These are phyloP conservation scores for Wickerhamiella alocasiicola DNA, from an alignment of 805 yeast genomes.

Conservation along the genomic window DNA sequence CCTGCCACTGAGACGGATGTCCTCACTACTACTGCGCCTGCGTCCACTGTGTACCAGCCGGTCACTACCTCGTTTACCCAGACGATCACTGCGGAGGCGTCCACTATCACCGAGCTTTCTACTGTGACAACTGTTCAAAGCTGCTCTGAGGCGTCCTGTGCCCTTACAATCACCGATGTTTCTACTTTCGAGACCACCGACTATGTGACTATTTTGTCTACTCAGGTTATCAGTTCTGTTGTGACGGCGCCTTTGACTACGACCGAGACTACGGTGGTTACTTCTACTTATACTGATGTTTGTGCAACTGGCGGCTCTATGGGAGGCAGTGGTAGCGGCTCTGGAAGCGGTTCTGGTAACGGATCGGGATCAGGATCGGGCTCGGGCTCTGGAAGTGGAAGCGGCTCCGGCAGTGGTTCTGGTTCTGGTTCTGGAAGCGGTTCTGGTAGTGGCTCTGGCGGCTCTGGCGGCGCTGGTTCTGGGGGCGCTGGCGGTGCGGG, in stretches of 20 bases:
- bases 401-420: neutral
- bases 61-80: slow-evolving; percentile 2
- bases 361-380: neutral
- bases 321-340: neutral
- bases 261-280: neutral
- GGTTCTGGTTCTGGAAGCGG: neutral
- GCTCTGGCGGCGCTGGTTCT: neutral
- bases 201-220: slow-evolving; percentile 1
- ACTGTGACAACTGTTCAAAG: neutral
- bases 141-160: slow-evolving; percentile 1
- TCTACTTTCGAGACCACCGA: slow-evolving; percentile 2
- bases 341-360: neutral
- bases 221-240: neutral
- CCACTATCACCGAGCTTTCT: slow-evolving; percentile 1
- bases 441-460: neutral
- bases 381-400: too few species aligned
- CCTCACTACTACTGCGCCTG: neutral
- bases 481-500: neutral
- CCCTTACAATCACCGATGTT: slow-evolving; percentile 6
- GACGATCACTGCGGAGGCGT: slow-evolving; percentile 1
- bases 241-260: neutral
- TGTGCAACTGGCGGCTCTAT: neutral
- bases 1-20: slow-evolving; percentile 5
- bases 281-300: slow-evolving; percentile 4
- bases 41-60: slow-evolving; percentile 2